A percentile compares a stretch with the other conserved stretches of the same genome.
Evolutionary conservation across 129 eudicot species (phyloP).

Genomic region (Solidago caesia): DNA sequence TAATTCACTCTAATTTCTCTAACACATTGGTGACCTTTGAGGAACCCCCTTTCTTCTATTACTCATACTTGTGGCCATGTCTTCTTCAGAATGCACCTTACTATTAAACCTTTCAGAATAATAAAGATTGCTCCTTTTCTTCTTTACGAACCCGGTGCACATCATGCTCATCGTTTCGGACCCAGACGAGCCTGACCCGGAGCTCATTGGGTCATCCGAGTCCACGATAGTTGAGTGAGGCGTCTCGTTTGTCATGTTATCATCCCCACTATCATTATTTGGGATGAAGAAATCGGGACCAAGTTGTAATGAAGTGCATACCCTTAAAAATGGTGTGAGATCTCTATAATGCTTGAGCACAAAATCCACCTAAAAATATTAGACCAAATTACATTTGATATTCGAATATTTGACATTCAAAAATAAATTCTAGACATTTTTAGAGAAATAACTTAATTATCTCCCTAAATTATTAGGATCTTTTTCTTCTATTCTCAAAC

Average conservation of each 20-base stretch:
- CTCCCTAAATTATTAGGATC: no score
- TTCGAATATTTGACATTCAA: no score
- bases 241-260: conserved; percentile 57
- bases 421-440: no score
- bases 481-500: background rate
- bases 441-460: no score
- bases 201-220: conserved; percentile 65
- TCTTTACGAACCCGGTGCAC: conserved; percentile 69
- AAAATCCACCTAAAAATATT: conserved; percentile 67
- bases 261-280: conserved; percentile 66
- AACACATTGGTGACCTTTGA: conserved; percentile 95
- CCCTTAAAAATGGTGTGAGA: conserved; percentile 74
- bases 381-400: background rate
- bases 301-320: conserved; percentile 72
- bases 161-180: conserved; percentile 72
- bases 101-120: conserved; percentile 60
- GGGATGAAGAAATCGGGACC: conserved; percentile 93
- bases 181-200: conserved; percentile 68
- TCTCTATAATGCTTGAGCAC: conserved; percentile 73
- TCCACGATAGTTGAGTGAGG: conserved; percentile 79
- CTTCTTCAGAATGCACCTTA: conserved; percentile 59
- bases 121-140: conserved; percentile 81
- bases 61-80: conserved; percentile 80
- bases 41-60: conserved; percentile 89
- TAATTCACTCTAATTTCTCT: conserved; percentile 21